Base-by-base conservation (phyloP, 495 filamentous ascomycete genomes). In the Cetradonia linearis region DNA sequence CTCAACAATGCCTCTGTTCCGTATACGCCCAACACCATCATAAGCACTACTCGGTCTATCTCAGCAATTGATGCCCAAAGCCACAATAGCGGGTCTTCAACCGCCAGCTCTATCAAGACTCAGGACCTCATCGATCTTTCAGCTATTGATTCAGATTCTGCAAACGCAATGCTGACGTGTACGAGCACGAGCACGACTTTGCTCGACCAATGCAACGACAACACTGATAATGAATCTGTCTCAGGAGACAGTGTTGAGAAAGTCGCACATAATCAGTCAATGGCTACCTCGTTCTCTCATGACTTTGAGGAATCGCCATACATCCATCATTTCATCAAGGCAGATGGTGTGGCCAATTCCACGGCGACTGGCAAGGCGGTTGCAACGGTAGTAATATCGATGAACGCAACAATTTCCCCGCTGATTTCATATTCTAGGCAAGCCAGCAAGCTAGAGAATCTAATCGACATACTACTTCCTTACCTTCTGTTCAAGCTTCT, bases 281-380 rank as follows among this genome's bases (percentile, higher is more conserved):
- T 34, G 4, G 23, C 16, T 3, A 37, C 18, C 2, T 55, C 50
- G 1, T 47, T 27, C 20, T 28, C 16, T 34, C 27, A 49, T 4
- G 53, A 36, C 4, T 53, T 48, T 3, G 14, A 34, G 3, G 33
- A 28, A 4, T 55, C 38, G 11, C 34, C 59, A 11, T 61, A 61
- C 30, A 55, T 61, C 7, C 37, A 46, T 27, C 59, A 36, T n/a
- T 61, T 61, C 36, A 20, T 54, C 16, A 28, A 54, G 20, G 50
- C 10, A 14, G 42, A 58, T 13, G 28, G 31, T 20, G 40, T 23
- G 11, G 30, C 18, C 8, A 27, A 25, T 8, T 10, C 9, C 0
- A 7, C 34, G 2, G 37, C 18, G 20, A 13, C 1, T 58, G 10
- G 13, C 5, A 27, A 36, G n/a, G n/a, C 14, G 3, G 20, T n/a